Conservation (phyloP, 495 filamentous ascomycete genomes). For the Lentithecium fluviatile region DNA sequence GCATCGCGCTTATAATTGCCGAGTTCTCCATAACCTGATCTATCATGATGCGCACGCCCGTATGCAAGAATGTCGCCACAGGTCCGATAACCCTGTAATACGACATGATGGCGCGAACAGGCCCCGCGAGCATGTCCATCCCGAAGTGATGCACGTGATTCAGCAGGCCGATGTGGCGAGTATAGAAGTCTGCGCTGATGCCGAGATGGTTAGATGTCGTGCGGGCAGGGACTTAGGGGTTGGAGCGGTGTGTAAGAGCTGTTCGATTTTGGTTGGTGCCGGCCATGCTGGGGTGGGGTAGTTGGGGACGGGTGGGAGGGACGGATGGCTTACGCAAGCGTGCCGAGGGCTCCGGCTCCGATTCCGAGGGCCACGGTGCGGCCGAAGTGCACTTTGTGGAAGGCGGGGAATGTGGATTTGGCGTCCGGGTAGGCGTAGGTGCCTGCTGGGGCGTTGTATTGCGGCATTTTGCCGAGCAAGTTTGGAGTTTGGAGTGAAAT, state of each 20-base stretch:
- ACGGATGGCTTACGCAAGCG: background rate
- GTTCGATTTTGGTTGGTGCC: slow-evolving; percentile 24
- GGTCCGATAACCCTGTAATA: slow-evolving; percentile 41
- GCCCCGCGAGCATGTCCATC: slow-evolving; percentile 33
- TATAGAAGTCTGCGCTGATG: background rate
- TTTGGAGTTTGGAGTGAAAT: no score
- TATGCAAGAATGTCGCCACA: slow-evolving; percentile 41
- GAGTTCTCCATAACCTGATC: slow-evolving; percentile 43
- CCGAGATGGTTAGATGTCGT: slow-evolving; percentile 19
- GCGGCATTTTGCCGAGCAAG: background rate
- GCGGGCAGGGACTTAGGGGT: slow-evolving; percentile 27
- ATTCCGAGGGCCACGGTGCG: slow-evolving; percentile 8
- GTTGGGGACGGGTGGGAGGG: background rate
- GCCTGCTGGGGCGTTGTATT: background rate
- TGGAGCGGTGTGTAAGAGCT: slow-evolving; percentile 21
- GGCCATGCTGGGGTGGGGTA: slow-evolving; percentile 13
- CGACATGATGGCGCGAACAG: slow-evolving; percentile 33
- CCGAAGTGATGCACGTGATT: slow-evolving; percentile 27
- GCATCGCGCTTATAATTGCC: slow-evolving; percentile 31
- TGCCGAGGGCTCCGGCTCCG: slow-evolving; percentile 4
- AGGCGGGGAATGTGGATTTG: slow-evolving; percentile 6
- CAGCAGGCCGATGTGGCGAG: slow-evolving; percentile 11
- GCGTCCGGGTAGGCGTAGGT: background rate
- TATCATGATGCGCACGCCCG: slow-evolving; percentile 36
- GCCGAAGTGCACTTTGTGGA: slow-evolving; percentile 7